Conservation (phyloP, 2,329 filamentous ascomycete genomes). For the Talaromyces sp. region DNA sequence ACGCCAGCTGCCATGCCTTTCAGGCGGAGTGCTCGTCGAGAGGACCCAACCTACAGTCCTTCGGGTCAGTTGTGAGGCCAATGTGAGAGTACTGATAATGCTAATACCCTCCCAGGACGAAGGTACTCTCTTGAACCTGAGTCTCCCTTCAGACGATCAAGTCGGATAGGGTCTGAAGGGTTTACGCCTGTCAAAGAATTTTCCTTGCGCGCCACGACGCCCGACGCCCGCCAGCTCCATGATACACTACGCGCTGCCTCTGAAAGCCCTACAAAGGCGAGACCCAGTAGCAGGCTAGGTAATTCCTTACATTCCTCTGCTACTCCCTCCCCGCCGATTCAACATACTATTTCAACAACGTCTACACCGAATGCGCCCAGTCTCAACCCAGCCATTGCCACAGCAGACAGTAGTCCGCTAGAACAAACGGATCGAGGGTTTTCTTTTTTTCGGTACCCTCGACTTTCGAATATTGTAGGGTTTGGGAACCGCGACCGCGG, state of each 20-base stretch:
- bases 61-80: background rate
- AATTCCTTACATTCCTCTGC: slow-evolving; percentile 3
- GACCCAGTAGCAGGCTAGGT: background rate
- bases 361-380: slow-evolving; percentile 22
- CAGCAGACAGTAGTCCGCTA: background rate
- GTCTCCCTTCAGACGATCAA: slow-evolving; percentile 7
- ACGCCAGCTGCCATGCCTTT: background rate
- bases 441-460: slow-evolving; percentile 9
- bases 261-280: slow-evolving; percentile 12
- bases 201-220: slow-evolving; percentile 4
- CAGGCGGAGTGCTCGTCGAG: background rate
- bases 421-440: slow-evolving; percentile 9
- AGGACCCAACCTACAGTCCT: slow-evolving; percentile 8
- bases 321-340: slow-evolving; percentile 30
- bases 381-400: slow-evolving; percentile 16
- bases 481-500: slow-evolving; percentile 4
- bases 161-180: slow-evolving; percentile 1
- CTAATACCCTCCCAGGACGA: slow-evolving; percentile 6
- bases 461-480: slow-evolving; percentile 4
- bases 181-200: background rate
- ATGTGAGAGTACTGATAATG: background rate
- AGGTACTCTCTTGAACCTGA: slow-evolving; percentile 1
- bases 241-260: slow-evolving; percentile 21
- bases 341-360: slow-evolving; percentile 22
- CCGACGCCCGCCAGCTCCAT: slow-evolving; percentile 10